Percentiles rank a stretch among this genome's conserved stretches.
phyloP scores from a whole-genome alignment of 495 filamentous ascomycete genomes.

The Talaromyces thailandensis region DNA sequence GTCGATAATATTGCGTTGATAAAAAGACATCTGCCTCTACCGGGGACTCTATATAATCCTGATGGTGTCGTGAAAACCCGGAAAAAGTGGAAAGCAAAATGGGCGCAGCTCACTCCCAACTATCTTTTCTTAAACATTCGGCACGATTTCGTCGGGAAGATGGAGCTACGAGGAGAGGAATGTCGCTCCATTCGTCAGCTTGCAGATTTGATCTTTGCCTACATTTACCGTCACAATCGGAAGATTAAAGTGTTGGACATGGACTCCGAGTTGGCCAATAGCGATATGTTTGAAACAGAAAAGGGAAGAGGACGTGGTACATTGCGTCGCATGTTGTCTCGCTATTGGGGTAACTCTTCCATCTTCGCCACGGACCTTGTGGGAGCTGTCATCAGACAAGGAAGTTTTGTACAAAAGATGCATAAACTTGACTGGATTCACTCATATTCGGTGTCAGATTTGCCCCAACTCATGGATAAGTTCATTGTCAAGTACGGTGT shows the following conservation, averaged over 20 bases:
- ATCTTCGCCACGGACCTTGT: constrained; percentile 66
- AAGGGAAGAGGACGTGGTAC: background rate
- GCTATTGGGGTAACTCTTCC: constrained; percentile 70
- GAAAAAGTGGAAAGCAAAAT: background rate
- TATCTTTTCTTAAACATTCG: background rate
- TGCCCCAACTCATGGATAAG: constrained; percentile 53
- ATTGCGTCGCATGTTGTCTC: constrained; percentile 65
- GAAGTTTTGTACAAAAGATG: constrained; percentile 78
- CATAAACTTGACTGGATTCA: constrained; percentile 67
- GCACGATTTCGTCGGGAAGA: background rate
- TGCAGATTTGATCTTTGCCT: background rate
- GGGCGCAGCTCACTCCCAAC: constrained; percentile 1
- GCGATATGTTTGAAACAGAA: background rate
- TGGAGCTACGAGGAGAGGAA: background rate
- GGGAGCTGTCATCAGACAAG: constrained; percentile 72
- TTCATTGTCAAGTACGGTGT: constrained; percentile 59
- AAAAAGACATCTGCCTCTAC: constrained; percentile 41
- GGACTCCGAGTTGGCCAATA: background rate
- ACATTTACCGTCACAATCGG: constrained; percentile 1
- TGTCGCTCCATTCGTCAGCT: constrained; percentile 2
- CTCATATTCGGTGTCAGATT: constrained; percentile 38
- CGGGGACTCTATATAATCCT: constrained; percentile 50
- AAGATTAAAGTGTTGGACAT: background rate
- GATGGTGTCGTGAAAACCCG: constrained; percentile 17
- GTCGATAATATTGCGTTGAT: constrained; percentile 42